Conservation (phyloP, 2,329 filamentous ascomycete species). For the Nectriaceae sp. region DNA sequence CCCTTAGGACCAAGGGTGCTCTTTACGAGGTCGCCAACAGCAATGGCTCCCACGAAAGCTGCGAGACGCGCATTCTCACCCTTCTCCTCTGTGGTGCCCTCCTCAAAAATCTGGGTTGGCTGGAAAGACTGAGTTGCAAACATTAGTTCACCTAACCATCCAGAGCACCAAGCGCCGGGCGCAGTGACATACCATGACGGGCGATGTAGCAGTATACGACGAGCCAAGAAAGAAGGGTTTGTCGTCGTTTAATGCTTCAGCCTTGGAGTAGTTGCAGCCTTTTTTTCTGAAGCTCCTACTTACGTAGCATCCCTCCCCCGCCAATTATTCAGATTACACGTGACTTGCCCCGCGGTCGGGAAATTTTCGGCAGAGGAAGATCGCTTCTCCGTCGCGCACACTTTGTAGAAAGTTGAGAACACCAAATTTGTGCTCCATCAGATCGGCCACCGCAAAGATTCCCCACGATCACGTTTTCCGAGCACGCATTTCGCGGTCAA, state of each 20-base stretch:
- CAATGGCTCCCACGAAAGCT: conserved; percentile 98
- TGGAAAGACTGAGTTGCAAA: conserved; percentile 60
- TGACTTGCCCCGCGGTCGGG: conserved; percentile 43
- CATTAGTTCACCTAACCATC: conserved; percentile 19
- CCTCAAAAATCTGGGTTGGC: conserved; percentile 96
- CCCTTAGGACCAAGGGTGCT: conserved; percentile 96
- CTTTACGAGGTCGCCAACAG: conserved; percentile 96
- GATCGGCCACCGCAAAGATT: conserved; percentile 29
- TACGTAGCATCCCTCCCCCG: conserved; percentile 26
- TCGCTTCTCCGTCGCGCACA: conserved; percentile 44
- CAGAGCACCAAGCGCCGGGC: background rate
- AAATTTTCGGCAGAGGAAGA: conserved; percentile 37
- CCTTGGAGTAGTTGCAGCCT: conserved; percentile 32
- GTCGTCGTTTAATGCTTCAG: conserved; percentile 31
- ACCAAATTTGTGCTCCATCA: conserved; percentile 40
- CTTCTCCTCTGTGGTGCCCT: conserved; percentile 96
- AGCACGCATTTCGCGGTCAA: conserved; percentile 26
- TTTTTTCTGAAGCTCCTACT: conserved; percentile 31
- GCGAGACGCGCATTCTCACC: conserved; percentile 98
- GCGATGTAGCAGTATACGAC: conserved; percentile 20
- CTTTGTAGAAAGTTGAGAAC: conserved; percentile 39
- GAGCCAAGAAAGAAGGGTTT: conserved; percentile 22
- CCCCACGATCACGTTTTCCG: conserved; percentile 29
- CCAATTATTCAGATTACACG: conserved; percentile 31
- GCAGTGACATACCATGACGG: conserved; percentile 27